phyloP scores from a whole-genome alignment of 371 early-diverging fungal species.

The Zopfochytrium polystomum region DNA sequence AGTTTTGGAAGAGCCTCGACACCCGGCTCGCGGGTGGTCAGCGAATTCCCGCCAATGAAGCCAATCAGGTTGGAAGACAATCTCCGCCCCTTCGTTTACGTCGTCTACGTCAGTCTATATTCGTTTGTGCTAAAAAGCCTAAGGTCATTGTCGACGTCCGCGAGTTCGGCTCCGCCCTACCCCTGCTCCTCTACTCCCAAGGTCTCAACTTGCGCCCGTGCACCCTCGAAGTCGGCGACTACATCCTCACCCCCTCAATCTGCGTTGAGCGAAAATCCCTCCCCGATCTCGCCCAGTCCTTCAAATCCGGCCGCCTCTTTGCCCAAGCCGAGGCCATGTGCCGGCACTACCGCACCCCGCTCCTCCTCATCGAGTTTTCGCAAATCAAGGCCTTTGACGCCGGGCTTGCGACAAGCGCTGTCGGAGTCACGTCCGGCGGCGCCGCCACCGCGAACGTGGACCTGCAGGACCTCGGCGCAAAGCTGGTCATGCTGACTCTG shows the following conservation, averaged over 20 bases:
- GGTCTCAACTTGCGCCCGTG: conserved; percentile 75
- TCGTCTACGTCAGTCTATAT: conserved; percentile 2
- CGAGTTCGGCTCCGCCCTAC: conserved; percentile 91
- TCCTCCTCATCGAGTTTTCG: conserved; percentile 94
- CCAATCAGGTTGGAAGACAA: conserved; percentile 39
- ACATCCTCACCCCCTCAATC: conserved; percentile 80
- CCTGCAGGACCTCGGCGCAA: conserved; percentile 43
- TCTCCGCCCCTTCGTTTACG: not conserved
- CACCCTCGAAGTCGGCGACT: conserved; percentile 94
- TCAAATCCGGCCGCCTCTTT: conserved; percentile 87
- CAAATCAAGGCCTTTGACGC: conserved; percentile 76
- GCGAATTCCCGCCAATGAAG: conserved; percentile 21
- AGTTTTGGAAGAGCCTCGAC: conserved; percentile 55
- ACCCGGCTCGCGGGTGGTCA: conserved; percentile 62
- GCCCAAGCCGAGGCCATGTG: conserved; percentile 91
- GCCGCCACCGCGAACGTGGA: conserved; percentile 18
- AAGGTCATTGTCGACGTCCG: conserved; percentile 87
- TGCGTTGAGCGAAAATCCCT: conserved; percentile 95
- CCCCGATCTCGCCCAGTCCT: conserved; percentile 81
- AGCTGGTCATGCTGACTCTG: conserved; percentile 75
- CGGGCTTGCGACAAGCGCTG: conserved; percentile 53
- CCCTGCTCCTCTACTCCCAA: conserved; percentile 79
- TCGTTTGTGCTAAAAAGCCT: not conserved
- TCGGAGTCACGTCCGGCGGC: not conserved
- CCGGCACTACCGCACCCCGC: conserved; percentile 71